Base-by-base conservation (phyloP, 1,284 basidiomycete genomes). In the Fomitopsis pinicola region DNA sequence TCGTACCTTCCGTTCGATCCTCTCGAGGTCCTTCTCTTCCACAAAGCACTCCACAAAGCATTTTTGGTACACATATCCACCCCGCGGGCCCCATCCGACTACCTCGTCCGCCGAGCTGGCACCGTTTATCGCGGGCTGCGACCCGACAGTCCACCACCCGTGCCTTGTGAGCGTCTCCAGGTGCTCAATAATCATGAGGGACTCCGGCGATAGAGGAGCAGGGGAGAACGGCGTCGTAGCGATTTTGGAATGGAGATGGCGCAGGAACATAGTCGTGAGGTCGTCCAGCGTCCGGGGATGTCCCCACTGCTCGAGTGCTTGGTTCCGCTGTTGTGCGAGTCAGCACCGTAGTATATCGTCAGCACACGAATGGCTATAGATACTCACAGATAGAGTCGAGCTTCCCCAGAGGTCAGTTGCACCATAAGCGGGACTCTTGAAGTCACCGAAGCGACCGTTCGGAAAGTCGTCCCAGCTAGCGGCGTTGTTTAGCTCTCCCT, bases 361-460 rank as follows among this genome's bases (percentile, higher is more conserved):
- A 33, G 30, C 3, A 5, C 1, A 10, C 35, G 22, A 6, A 8
- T 7, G 5, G 33, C 17, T 61, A 42, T n/a, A n/a, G 28, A 53
- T 5, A 67, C 80, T 46, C 68, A 87, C 88, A 57, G 81, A 78
- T 38, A 86, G 76, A 53, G 77, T 80, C 15, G 80, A 79, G 55
- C 84, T 83, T 56, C 87, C 88, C 89, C 90, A 93, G 7, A 81
- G 87, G 65, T 88, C 88, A 66, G 85, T 84, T 54, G 80, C 87
- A 60, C 97, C 97, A 70, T 92, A 99, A 0, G 97, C 97, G 6
- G 97, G 97, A 79, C 92, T 95, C 71, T 97, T 92, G 67, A 92
- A 93, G 74, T 99, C 97, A 64, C 97, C 97, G 75, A 98, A 99
- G n/a, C 97, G 88, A 58, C 97, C 97, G 71, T 99, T 99, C 4